Base-by-base conservation (phyloP, 768 basidiomycete genomes). In the Suillus paluster region DNA sequence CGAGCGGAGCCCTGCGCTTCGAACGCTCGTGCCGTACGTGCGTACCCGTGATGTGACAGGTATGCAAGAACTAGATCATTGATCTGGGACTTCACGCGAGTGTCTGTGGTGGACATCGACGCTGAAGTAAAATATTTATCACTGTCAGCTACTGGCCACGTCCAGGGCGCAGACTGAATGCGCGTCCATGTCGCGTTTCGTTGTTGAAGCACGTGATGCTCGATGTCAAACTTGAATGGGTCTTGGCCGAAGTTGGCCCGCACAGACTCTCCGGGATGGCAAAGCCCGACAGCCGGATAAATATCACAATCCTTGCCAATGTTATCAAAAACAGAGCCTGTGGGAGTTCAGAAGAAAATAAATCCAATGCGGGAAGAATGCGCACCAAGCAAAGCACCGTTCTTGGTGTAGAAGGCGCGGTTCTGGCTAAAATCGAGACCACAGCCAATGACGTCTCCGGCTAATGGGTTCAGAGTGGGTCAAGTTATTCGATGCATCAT, bases 201-300 rank as follows among this genome's bases (percentile, higher is more conserved):
- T 66, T 85, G 85, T 66, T 89, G 87, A 64, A 88, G 87, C 17
- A 92, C 90, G 68, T 96, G 86, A 53, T 88, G 85, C 59, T 95
- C 92, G 70, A 99, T 97, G 74, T 97, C 95, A 73, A 86, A 98
- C 67, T 81, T 84, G 84, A 98, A 99, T 4, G 88, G 82, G 10
- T 86, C 86, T 70, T 89, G 88, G 30, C 94, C 94, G 72, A 99
- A 96, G 78, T 99, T 98, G 69, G 89, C 89, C 38, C 87, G 85
- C 42, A 98, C 77, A 14, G 85, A 80, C 75, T 99, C 97, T 38
- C 85, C 85, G 1, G 81, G 77, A 68, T 95, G 90, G 55, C 92
- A 90, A 59, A 99, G 81, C 27, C 95, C 96, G 61, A 97, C 84
- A n/a, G 92, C 87, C 3, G 97, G 96, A 70, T 89, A 95, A 27